phyloP scores from a whole-genome alignment of 2,329 filamentous ascomycete species.

The Teratosphaeria viscida region DNA sequence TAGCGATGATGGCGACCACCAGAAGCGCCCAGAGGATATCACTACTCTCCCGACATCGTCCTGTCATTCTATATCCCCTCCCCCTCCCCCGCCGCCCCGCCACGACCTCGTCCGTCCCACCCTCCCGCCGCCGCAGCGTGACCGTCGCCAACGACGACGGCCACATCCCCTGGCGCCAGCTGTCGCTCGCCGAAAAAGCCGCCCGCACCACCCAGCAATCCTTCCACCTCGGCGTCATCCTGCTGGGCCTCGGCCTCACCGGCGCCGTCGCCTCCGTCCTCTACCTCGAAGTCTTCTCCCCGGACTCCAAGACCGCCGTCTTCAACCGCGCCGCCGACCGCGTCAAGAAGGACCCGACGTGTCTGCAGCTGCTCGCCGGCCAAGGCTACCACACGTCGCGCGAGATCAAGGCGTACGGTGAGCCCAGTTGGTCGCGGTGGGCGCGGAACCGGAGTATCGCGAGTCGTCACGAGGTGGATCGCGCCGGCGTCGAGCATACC shows the following conservation, averaged over 20 bases:
- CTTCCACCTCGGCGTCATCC: slow-evolving; percentile 72
- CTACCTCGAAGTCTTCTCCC: slow-evolving; percentile 70
- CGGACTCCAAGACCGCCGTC: slow-evolving; percentile 73
- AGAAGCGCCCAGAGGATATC: neutral
- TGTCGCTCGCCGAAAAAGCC: slow-evolving; percentile 67
- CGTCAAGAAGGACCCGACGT: slow-evolving; percentile 62
- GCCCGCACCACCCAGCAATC: slow-evolving; percentile 81
- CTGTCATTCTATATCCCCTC: neutral
- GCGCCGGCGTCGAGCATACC: slow-evolving; percentile 67
- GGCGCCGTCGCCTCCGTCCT: slow-evolving; percentile 68
- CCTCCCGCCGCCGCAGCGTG: slow-evolving; percentile 52
- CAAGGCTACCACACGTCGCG: slow-evolving; percentile 39
- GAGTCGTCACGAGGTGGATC: slow-evolving; percentile 50
- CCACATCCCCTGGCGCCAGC: slow-evolving; percentile 65
- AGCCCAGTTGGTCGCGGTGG: slow-evolving; percentile 74
- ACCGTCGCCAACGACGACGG: slow-evolving; percentile 84
- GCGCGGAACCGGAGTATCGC: slow-evolving; percentile 51
- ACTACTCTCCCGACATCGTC: neutral
- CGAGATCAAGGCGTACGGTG: slow-evolving; percentile 71
- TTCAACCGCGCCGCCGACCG: slow-evolving; percentile 80
- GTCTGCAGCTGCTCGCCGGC: slow-evolving; percentile 64
- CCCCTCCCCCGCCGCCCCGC: slow-evolving; percentile 5
- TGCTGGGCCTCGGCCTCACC: slow-evolving; percentile 65
- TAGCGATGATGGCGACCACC: neutral
- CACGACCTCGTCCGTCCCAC: slow-evolving; percentile 13